phyloP scores from a whole-genome alignment of 1,284 basidiomycete genomes.

The Singerocomus inundabilis region DNA sequence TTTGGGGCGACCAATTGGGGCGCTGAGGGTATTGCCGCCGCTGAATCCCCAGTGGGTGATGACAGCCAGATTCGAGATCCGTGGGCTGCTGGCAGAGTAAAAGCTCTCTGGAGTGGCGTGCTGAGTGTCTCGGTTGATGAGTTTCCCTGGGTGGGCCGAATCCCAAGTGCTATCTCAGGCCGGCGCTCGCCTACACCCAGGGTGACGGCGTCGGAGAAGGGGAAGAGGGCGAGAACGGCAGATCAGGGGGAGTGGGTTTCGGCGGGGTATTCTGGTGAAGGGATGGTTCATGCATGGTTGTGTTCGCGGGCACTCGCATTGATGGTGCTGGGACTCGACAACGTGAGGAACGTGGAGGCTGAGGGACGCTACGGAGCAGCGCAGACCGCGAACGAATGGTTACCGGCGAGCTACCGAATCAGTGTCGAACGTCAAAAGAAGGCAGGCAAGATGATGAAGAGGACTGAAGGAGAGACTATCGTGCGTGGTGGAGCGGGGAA shows the following conservation, averaged over 20 bases:
- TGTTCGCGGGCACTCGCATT: conserved; percentile 54
- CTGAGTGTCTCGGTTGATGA: conserved; percentile 53
- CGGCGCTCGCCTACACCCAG: conserved; percentile 20
- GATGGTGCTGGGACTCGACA: conserved; percentile 48
- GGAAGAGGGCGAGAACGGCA: conserved; percentile 11
- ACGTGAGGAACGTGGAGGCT: conserved; percentile 25
- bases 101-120: conserved; percentile 59
- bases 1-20: conserved; percentile 45
- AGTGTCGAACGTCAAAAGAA: conserved; percentile 46
- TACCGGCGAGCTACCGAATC: conserved; percentile 53
- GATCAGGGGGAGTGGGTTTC: conserved; percentile 50
- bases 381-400: conserved; percentile 38
- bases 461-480: background rate
- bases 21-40: conserved; percentile 21
- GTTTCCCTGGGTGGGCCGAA: conserved; percentile 56
- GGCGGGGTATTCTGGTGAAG: conserved; percentile 64
- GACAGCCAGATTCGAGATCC: background rate
- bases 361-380: conserved; percentile 26
- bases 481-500: conserved; percentile 26
- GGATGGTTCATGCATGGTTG: conserved; percentile 67
- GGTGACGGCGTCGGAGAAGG: conserved; percentile 1
- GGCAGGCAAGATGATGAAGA: conserved; percentile 10
- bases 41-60: conserved; percentile 5
- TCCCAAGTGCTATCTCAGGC: conserved; percentile 41
- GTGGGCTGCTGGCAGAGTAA: conserved; percentile 41